Conservation (phyloP, 2,329 filamentous ascomycete species). For the Phoma sp. region DNA sequence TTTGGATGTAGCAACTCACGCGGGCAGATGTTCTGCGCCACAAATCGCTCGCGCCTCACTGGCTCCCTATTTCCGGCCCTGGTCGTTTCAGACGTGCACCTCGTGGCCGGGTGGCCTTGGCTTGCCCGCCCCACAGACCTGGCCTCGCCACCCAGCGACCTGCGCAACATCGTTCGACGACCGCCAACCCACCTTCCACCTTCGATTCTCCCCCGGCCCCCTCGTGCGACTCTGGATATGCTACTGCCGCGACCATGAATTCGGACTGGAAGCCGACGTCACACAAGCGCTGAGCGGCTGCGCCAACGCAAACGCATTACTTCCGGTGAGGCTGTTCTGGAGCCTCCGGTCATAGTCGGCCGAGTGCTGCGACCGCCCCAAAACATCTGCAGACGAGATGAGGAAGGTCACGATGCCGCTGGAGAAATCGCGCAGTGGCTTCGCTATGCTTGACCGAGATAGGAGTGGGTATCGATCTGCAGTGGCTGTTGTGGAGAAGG, state of each 20-base stretch:
- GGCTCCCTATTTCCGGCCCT: slow-evolving; percentile 10
- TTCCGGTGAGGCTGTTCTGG: background rate
- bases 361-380: slow-evolving; percentile 11
- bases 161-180: slow-evolving; percentile 14
- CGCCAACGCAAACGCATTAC: slow-evolving; percentile 7
- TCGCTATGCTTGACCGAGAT: slow-evolving; percentile 25
- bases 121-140: slow-evolving; percentile 2
- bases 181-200: slow-evolving; percentile 19
- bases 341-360: slow-evolving; percentile 16
- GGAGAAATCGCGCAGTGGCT: slow-evolving; percentile 36
- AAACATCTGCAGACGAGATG: slow-evolving; percentile 11
- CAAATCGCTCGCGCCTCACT: slow-evolving; percentile 1
- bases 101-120: slow-evolving; percentile 12
- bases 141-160: slow-evolving; percentile 13
- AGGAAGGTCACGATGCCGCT: slow-evolving; percentile 24
- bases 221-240: slow-evolving; percentile 15
- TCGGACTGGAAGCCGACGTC: slow-evolving; percentile 4
- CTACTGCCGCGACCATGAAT: slow-evolving; percentile 16
- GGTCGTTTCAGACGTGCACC: slow-evolving; percentile 15
- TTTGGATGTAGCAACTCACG: slow-evolving; percentile 8
- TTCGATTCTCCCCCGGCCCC: slow-evolving; percentile 7
- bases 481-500: slow-evolving; percentile 23
- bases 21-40: slow-evolving; percentile 6
- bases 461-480: slow-evolving; percentile 23
- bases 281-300: slow-evolving; percentile 21